Conservation (phyloP, 2,329 filamentous ascomycete genomes). For the Colletotrichum shisoi region DNA sequence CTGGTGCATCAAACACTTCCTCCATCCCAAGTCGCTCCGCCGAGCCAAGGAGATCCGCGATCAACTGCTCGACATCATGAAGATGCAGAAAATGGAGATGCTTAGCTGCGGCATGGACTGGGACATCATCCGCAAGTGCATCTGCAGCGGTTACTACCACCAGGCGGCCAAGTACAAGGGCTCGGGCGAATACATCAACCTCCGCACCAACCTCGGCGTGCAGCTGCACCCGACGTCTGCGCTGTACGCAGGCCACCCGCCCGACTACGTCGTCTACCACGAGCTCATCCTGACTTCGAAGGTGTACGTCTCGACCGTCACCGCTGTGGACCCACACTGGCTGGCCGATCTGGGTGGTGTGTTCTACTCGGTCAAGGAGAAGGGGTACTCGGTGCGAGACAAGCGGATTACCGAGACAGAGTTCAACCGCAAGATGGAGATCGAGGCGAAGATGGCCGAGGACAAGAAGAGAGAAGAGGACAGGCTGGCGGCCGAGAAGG, state of each 20-base stretch:
- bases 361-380: constrained; percentile 97
- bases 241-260: constrained; percentile 91
- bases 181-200: constrained; percentile 95
- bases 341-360: constrained; percentile 94
- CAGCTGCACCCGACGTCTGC: constrained; percentile 94
- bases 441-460: constrained; percentile 88
- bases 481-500: constrained; percentile 59
- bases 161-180: constrained; percentile 96
- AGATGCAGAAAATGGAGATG: constrained; percentile 87
- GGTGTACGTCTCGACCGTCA: constrained; percentile 98
- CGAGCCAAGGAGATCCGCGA: constrained; percentile 93
- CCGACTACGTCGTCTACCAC: constrained; percentile 97
- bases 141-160: constrained; percentile 97
- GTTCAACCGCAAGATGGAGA: constrained; percentile 91
- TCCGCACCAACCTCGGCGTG: constrained; percentile 91
- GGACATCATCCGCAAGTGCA: constrained; percentile 94
- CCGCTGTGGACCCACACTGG: constrained; percentile 95
- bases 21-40: constrained; percentile 92
- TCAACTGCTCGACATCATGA: constrained; percentile 93
- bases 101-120: constrained; percentile 93
- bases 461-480: constrained; percentile 76
- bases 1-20: constrained; percentile 92
- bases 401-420: constrained; percentile 89
- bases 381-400: constrained; percentile 88
- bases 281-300: constrained; percentile 96